Base-by-base conservation (phyloP, 1,284 basidiomycete genomes). In the Neonothopanus nambi region DNA sequence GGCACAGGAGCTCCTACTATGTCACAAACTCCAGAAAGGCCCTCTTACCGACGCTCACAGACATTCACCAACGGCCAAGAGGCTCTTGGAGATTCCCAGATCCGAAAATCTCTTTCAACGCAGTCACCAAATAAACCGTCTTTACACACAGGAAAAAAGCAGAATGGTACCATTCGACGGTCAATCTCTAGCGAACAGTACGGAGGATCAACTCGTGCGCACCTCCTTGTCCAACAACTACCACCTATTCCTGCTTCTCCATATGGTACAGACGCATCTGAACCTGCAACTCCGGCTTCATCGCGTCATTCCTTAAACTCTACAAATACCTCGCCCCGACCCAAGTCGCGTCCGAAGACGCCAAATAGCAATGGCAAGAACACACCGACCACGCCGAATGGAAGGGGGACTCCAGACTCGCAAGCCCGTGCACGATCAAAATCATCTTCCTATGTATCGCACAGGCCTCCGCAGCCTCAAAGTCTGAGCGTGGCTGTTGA, bases 241-340 rank as follows among this genome's bases (percentile, higher is more conserved):
- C 76, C 81, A 23, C 81, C 83, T 17, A 85, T 85, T 43, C 83
- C 83, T 37, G 81, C 78, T 24, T 85, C 82, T 38, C 81, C 80
- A 6, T 79, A 80, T 61, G 64, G 67, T 24, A 80, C 79, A 26
- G 82, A 84, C 43, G 73, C 66, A n/a, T 80, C 80, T 43, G 40
- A 37, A 3, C 52, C 45, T 20, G 39, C 52, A 1, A 48, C 52
- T 20, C 52, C 52, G 9, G 45, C 52, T 44, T 28, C 45, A 37
- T 54, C 52, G 18, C 52, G 48, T 17, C 45, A 54, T 17, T 54
- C 52, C 9, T 35, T 48, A 6, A 24, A 38, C 33, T 40, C 46
- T 20, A 15, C 17, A 11, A 48, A 43, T 13, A n/a, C 38, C 2
- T 23, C 30, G 37, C 42, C 42, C 45, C 21, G 43, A 30, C 13